Evolutionary conservation across 2,329 filamentous ascomycete species (phyloP).

Genomic region (Albifimbria verrucaria): DNA sequence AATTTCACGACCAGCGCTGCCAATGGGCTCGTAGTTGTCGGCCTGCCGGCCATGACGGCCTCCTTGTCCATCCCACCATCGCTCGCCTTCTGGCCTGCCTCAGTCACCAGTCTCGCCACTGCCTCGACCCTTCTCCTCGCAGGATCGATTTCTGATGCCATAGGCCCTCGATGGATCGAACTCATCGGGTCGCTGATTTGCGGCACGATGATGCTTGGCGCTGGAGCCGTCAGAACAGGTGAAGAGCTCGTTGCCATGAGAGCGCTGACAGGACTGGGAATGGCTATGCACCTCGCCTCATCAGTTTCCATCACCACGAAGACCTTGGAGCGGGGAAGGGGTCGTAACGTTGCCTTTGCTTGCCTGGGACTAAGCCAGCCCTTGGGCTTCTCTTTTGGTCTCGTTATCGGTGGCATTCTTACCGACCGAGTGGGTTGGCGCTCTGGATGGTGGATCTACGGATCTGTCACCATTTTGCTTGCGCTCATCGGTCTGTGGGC

Average conservation of each 20-base stretch:
- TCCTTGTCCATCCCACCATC: conserved; percentile 28
- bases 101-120: conserved; percentile 30
- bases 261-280: conserved; percentile 34
- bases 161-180: conserved; percentile 29
- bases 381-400: conserved; percentile 40
- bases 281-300: conserved; percentile 31
- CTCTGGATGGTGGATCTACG: conserved; percentile 31
- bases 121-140: conserved; percentile 34
- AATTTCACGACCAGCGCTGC: conserved; percentile 19
- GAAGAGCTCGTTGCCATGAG: conserved; percentile 33
- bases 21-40: conserved; percentile 32
- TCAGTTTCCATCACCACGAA: conserved; percentile 31
- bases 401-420: conserved; percentile 42
- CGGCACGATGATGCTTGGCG: conserved; percentile 26
- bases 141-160: conserved; percentile 33
- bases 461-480: conserved; percentile 3
- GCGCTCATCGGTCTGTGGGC: conserved; percentile 28
- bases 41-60: conserved; percentile 35
- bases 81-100: conserved; percentile 36
- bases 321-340: conserved; percentile 25
- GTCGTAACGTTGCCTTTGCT: conserved; percentile 38
- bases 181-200: conserved; percentile 28
- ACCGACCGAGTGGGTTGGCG: conserved; percentile 39
- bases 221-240: conserved; percentile 24
- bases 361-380: conserved; percentile 43